Evolutionary conservation across 2,329 filamentous ascomycete genomes (phyloP), one percentile per base, ranked within the genome.

Genomic region (Fusarium musae): DNA sequence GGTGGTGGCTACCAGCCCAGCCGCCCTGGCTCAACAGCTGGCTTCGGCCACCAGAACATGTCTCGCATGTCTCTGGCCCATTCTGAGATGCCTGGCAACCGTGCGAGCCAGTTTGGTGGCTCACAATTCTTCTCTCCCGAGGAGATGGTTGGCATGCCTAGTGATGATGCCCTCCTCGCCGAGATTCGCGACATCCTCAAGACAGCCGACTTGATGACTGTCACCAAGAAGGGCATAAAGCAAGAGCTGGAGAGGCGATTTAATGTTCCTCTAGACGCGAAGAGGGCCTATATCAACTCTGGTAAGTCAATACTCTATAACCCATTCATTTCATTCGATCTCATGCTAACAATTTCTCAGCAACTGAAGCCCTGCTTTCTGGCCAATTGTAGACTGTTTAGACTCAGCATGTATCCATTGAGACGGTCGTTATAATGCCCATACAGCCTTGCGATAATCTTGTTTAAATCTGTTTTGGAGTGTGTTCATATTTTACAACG

Each of bases 181-280:
- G 96, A 99, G 87, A 99, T 99, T 77, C 90, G 96, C 58, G 95
- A 98, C 79, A 97, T 99, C 72, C 86, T 99, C 70, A 90, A 92
- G 76, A 97, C 93, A 17, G 95, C 95, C 4, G 96, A 99, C 84
- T 85, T 99, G 79, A 99, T 99, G 96, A 95, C 90, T 9, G 94
- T 99, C 47, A 99, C 96, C 75, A 99, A 99, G 91, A 99, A 99
- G 90, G 94, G 93, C 78, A 93, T 99, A 83, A 98, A 98, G 88
- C 85, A 90, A 76, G 96, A 99, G 85, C 85, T 99, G 65, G 96
- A 99, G 87, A 90, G 91, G 79, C 90, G 95, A 71, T 99, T 99
- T 79, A 93, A 93, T 70, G 91, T 97, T 72, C 90, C 91, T 66
- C 88, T 99, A 66, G 95, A 98, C 81, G 87, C 91, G 60, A 97